Evolutionary conservation across 2,329 filamentous ascomycete genomes (phyloP).

Genomic region (Alternaria triticina): DNA sequence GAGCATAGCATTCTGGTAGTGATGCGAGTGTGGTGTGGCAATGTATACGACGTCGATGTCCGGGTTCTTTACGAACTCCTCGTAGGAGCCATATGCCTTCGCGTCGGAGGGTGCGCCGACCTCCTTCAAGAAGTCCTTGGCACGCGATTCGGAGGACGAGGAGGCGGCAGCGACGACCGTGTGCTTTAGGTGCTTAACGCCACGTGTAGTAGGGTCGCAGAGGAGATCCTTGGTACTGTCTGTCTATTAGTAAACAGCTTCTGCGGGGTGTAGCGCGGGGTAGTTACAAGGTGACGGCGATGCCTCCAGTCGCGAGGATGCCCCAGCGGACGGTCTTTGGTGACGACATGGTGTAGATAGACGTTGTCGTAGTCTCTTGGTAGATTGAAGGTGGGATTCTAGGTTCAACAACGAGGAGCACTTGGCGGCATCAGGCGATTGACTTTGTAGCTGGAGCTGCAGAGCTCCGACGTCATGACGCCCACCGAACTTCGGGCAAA

Average conservation of each 20-base stretch:
- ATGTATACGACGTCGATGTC: slow-evolving; percentile 87
- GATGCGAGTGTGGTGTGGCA: slow-evolving; percentile 88
- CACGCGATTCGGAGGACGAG: slow-evolving; percentile 73
- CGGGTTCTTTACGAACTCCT: slow-evolving; percentile 77
- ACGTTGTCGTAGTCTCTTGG: background rate
- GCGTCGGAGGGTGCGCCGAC: slow-evolving; percentile 72
- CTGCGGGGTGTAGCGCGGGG: slow-evolving; percentile 23
- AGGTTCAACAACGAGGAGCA: background rate
- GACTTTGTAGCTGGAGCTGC: background rate
- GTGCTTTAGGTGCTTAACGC: slow-evolving; percentile 75
- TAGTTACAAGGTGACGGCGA: slow-evolving; percentile 53
- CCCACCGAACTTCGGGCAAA: slow-evolving; percentile 6
- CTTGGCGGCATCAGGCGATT: background rate
- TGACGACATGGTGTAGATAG: slow-evolving; percentile 34
- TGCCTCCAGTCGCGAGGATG: slow-evolving; percentile 58
- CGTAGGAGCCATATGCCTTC: slow-evolving; percentile 79
- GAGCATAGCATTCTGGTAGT: slow-evolving; percentile 91
- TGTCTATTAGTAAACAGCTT: slow-evolving; percentile 10
- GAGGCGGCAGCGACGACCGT: slow-evolving; percentile 81
- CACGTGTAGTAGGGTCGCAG: slow-evolving; percentile 72
- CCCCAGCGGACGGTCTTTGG: slow-evolving; percentile 52
- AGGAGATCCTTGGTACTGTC: slow-evolving; percentile 73
- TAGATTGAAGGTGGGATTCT: background rate
- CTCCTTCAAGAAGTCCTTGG: slow-evolving; percentile 74
- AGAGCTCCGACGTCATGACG: slow-evolving; percentile 23